Conservation (phyloP, 179 eudicot genomes). For the Corrigiola litoralis region DNA sequence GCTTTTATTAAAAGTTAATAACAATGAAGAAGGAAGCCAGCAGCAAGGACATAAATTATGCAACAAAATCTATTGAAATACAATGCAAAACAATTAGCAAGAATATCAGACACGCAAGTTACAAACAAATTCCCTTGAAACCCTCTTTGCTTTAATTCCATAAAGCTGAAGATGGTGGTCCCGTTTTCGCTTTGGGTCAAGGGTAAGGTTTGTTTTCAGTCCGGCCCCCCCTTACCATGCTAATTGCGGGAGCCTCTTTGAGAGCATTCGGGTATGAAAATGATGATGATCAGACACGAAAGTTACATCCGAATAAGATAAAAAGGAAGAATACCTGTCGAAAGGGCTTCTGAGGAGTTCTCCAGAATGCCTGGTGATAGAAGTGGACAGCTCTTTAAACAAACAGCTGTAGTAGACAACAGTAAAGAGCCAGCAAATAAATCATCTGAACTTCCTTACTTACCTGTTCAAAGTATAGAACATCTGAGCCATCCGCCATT, state of each 20-base stretch:
- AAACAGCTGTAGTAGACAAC: neutral
- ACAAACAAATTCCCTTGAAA: no score
- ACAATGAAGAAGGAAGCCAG: no score
- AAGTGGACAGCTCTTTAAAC: conserved; percentile 3
- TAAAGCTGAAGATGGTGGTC: no score
- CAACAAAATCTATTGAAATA: no score
- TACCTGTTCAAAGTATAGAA: conserved; percentile 84
- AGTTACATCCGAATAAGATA: neutral
- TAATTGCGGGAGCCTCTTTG: no score
- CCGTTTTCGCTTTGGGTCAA: no score
- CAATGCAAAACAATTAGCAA: neutral
- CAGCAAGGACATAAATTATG: no score
- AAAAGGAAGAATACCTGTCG: conserved; percentile 58
- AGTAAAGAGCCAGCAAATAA: neutral
- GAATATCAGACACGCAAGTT: neutral
- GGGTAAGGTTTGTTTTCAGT: no score
- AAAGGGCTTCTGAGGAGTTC: conserved; percentile 93
- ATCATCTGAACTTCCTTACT: conserved; percentile 1
- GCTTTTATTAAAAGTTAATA: no score
- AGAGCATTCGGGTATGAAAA: no score
- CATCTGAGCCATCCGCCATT: conserved; percentile 90
- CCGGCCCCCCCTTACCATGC: no score
- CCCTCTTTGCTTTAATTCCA: no score
- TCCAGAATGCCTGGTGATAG: conserved; percentile 87
- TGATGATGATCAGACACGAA: neutral